Conservation (phyloP, 2,329 filamentous ascomycete genomes). For the Juglanconis sp. region DNA sequence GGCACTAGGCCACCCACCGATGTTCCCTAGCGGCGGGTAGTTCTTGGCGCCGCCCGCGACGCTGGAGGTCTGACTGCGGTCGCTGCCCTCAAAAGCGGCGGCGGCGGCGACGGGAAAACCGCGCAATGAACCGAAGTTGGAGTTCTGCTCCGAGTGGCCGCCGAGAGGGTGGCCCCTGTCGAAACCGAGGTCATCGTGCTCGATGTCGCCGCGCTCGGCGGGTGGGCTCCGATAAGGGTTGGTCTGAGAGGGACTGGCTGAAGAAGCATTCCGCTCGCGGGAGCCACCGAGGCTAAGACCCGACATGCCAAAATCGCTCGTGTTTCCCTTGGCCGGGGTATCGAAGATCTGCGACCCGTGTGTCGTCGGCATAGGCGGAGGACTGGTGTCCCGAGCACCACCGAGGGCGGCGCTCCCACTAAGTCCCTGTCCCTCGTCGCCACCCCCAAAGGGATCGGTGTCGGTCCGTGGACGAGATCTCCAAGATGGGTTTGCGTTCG, state of each 20-base stretch:
- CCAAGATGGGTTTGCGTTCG: constrained; percentile 48
- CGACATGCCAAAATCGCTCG: constrained; percentile 61
- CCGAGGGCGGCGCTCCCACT: constrained; percentile 71
- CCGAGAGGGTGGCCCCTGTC: constrained; percentile 47
- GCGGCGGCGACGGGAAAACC: constrained; percentile 43
- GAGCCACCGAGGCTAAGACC: constrained; percentile 56
- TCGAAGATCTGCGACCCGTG: constrained; percentile 38
- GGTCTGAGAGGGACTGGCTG: constrained; percentile 87
- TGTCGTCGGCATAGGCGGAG: constrained; percentile 30
- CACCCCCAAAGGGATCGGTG: constrained; percentile 65
- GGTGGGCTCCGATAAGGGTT: constrained; percentile 94
- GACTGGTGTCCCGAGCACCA: constrained; percentile 68
- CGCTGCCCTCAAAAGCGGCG: constrained; percentile 64
- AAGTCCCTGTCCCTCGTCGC: constrained; percentile 53
- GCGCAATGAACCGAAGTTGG: constrained; percentile 54
- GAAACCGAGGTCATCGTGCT: constrained; percentile 48
- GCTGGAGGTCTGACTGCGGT: constrained; percentile 91
- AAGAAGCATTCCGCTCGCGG: constrained; percentile 60
- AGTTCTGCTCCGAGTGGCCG: constrained; percentile 35
- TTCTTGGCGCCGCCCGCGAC: constrained; percentile 64
- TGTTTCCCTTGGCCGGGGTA: constrained; percentile 52
- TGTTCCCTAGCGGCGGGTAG: constrained; percentile 60
- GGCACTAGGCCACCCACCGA: constrained; percentile 59
- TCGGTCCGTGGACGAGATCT: constrained; percentile 63
- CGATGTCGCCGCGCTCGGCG: constrained; percentile 60